Evolutionary conservation across 2,329 filamentous ascomycete species (phyloP), one percentile per base, ranked within the genome.

Genomic region (Cryphonectria carpinicola): DNA sequence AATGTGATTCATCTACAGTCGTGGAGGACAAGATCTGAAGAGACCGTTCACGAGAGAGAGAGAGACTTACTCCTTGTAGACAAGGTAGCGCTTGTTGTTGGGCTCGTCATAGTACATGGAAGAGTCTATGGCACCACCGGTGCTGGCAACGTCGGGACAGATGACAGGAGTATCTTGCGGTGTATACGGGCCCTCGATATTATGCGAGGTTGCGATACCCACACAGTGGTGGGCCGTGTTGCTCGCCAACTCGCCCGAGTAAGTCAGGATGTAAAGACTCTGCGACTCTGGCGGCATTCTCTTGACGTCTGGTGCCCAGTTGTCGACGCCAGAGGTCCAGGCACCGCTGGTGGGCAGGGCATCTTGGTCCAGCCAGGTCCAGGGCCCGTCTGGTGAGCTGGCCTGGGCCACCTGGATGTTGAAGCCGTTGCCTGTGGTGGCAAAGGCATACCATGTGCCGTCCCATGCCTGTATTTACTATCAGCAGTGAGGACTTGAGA

Each of bases 101-200:
- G 84, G 83, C 14, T 78, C 77, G 75, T 92, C 89, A 13, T 80
- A 76, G 78, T 90, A 91, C 7, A 87, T 87, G 0, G 86, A 82
- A 0, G 89, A 81, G 75, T 92, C 90, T 74, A 92, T 92, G 22
- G 88, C 85, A 43, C 89, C 89, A 28, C 89, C 89, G 54, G 79
- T 77, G 28, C 80, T 78, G 66, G 82, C 76, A 5, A 81, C 79
- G 1, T 84, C 75, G 0, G 84, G 84, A 73, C 89, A 91, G 28
- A 84, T 83, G 35, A 89, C 80, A 0, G 88, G 85, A 13, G 78
- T 75, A 1, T 78, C 74, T 6, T 81, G 79, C 8, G 88, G 83
- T 19, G 76, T 78, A 75, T 88, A 91, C 0, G 88, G 89, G 0
- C 89, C 89, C 2, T 80, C 75, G 46, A 84, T 78, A 19, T 76